Conservation (phyloP, 1,284 basidiomycete species). For the Cystobasidiaceae sp. region DNA sequence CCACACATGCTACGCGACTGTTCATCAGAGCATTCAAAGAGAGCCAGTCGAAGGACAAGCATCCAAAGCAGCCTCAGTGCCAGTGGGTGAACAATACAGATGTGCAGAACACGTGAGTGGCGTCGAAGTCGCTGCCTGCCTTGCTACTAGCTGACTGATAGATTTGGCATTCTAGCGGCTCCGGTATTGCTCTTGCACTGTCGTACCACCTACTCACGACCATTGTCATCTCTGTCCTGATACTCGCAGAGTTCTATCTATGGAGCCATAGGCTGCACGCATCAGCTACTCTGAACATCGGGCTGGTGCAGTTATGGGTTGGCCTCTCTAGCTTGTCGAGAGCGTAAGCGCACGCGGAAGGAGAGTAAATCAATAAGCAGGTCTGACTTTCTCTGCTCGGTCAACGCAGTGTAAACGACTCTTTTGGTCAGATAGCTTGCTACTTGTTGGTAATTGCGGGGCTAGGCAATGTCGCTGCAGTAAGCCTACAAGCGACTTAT, state of each 20-base stretch:
- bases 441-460: not conserved
- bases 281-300: conserved; percentile 21
- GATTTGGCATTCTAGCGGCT: not conserved
- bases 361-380: not conserved
- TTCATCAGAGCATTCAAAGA: too few species aligned
- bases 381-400: not conserved
- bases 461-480: conserved; percentile 12
- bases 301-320: conserved; percentile 24
- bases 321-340: conserved; percentile 15
- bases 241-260: conserved; percentile 24
- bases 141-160: not conserved
- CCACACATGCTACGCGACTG: not conserved
- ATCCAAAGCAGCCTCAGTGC: not conserved
- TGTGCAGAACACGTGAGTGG: conserved; percentile 22
- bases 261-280: conserved; percentile 11
- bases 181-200: conserved; percentile 6
- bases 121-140: not conserved
- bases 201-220: conserved; percentile 13
- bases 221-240: not conserved
- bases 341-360: not conserved
- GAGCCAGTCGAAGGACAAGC: too few species aligned
- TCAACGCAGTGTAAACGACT: conserved; percentile 2
- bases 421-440: not conserved
- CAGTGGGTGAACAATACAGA: conserved; percentile 29
- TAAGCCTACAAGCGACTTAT: not conserved